These are phyloP conservation scores for Helicosporidium sp. DNA, from an alignment of 139 green algal genomes.

Conservation along the genomic window DNA sequence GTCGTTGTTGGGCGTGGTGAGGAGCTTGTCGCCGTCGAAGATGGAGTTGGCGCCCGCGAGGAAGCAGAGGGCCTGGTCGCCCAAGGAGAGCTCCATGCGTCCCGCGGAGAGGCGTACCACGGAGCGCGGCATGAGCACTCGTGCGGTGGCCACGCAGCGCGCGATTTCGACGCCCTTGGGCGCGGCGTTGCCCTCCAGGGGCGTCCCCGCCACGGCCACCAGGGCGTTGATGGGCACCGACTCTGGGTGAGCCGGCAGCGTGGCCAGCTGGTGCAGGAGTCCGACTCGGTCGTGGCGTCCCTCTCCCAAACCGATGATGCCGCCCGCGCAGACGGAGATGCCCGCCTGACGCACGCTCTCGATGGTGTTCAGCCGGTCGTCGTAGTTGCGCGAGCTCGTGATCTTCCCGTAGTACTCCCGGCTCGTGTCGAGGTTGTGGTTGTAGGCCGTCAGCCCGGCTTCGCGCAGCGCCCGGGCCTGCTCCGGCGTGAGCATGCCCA, in stretches of 20 bases:
- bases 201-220: constrained; percentile 78
- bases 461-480: constrained; percentile 65
- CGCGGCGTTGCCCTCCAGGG: constrained; percentile 40
- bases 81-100: constrained; percentile 29
- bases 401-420: constrained; percentile 86
- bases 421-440: constrained; percentile 97
- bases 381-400: constrained; percentile 79
- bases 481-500: constrained; percentile 51
- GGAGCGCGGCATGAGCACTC: constrained; percentile 78
- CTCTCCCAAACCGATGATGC: constrained; percentile 85
- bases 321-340: constrained; percentile 87
- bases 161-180: constrained; percentile 58
- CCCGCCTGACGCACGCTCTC: constrained; percentile 67
- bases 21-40: constrained; percentile 93
- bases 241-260: constrained; percentile 87
- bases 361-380: constrained; percentile 78
- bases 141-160: constrained; percentile 82
- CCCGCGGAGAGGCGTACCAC: constrained; percentile 83
- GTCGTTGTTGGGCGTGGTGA: constrained; percentile 94
- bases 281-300: constrained; percentile 54
- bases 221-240: constrained; percentile 91
- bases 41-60: constrained; percentile 93
- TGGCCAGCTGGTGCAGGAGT: constrained; percentile 77
- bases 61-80: constrained; percentile 81
- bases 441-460: constrained; percentile 94